Conservation (phyloP, 495 filamentous ascomycete species). For the Platismatia glauca region DNA sequence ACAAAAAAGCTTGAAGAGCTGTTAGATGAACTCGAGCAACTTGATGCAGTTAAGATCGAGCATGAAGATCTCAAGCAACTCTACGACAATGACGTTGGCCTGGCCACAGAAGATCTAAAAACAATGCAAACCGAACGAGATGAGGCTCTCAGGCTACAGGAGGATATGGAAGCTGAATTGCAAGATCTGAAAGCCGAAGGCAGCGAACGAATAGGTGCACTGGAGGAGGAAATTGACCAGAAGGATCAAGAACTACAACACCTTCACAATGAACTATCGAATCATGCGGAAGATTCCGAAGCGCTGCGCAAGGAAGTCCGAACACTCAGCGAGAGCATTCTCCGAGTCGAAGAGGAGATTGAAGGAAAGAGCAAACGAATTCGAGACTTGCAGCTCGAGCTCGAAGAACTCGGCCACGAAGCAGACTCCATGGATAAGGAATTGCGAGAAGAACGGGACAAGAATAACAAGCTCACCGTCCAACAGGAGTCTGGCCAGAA, state of each 20-base stretch:
- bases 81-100: slow-evolving; percentile 67
- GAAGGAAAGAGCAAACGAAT: slow-evolving; percentile 56
- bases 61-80: slow-evolving; percentile 50
- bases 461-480: slow-evolving; percentile 74
- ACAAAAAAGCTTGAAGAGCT: slow-evolving; percentile 62
- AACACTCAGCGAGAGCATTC: slow-evolving; percentile 72
- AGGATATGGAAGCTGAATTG: slow-evolving; percentile 72
- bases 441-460: slow-evolving; percentile 70
- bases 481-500: slow-evolving; percentile 87
- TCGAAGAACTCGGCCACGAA: slow-evolving; percentile 66
- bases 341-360: slow-evolving; percentile 80
- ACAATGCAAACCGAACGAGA: slow-evolving; percentile 80
- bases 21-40: slow-evolving; percentile 55
- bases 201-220: slow-evolving; percentile 60
- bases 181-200: slow-evolving; percentile 57
- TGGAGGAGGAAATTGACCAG: slow-evolving; percentile 70
- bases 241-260: slow-evolving; percentile 63
- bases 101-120: slow-evolving; percentile 68
- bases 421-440: slow-evolving; percentile 67
- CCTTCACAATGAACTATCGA: slow-evolving; percentile 56
- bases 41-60: slow-evolving; percentile 49
- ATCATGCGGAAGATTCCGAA: slow-evolving; percentile 64
- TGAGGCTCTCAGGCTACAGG: slow-evolving; percentile 66
- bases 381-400: slow-evolving; percentile 64
- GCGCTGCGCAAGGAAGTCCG: slow-evolving; percentile 85